Conservation (phyloP, 805 yeast genomes). For the Kuraishia ogatae region DNA sequence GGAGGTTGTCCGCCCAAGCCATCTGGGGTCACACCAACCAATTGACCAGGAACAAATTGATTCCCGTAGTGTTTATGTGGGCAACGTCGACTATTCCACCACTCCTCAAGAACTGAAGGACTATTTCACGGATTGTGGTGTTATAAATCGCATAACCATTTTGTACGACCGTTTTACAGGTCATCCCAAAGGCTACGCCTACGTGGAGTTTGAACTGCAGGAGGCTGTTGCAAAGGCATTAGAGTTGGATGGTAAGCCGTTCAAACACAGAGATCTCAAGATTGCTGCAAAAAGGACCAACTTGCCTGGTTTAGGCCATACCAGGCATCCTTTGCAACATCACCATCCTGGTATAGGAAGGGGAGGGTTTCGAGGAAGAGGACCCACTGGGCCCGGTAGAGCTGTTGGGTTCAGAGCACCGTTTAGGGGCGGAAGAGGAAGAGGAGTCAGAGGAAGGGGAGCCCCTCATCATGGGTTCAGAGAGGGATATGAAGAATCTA, state of each 20-base stretch:
- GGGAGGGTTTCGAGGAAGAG: not conserved
- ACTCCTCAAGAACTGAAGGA: slow-evolving; percentile 72
- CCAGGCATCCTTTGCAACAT: not conserved
- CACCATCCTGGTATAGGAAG: not conserved
- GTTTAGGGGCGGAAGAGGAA: not conserved
- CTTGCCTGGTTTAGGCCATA: slow-evolving; percentile 35
- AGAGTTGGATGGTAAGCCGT: slow-evolving; percentile 50
- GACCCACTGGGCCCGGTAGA: not conserved
- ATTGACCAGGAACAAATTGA: slow-evolving; percentile 47
- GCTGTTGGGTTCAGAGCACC: not conserved
- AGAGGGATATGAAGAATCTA: too few relatives aligned
- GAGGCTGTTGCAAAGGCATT: slow-evolving; percentile 57
- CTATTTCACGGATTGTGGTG: slow-evolving; percentile 60
- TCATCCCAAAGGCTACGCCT: slow-evolving; percentile 80
- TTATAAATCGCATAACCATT: slow-evolving; percentile 73
- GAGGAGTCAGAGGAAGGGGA: not conserved
- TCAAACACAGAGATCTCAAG: slow-evolving; percentile 60
- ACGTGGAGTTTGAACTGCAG: slow-evolving; percentile 66
- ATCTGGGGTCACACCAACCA: slow-evolving; percentile 23
- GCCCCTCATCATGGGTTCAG: too few relatives aligned
- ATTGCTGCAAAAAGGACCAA: slow-evolving; percentile 74
- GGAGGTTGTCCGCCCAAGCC: not conserved
- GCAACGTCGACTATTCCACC: slow-evolving; percentile 74
- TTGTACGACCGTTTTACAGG: slow-evolving; percentile 63
- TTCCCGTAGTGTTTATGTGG: slow-evolving; percentile 69